phyloP scores from a whole-genome alignment of 495 filamentous ascomycete species.

The Penicillium subrubescens region DNA sequence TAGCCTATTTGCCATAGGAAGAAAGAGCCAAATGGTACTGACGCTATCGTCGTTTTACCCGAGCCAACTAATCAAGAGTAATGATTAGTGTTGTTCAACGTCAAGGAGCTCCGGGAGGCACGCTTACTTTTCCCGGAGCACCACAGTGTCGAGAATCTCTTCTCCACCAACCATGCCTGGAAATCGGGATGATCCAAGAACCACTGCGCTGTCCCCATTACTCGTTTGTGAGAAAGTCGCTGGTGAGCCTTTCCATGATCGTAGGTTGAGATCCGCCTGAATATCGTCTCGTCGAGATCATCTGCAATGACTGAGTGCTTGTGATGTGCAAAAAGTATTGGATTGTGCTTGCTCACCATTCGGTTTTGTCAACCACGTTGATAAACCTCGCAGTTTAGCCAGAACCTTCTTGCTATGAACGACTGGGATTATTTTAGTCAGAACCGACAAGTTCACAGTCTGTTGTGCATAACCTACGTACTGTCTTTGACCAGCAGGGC shows the following conservation, averaged over 20 bases:
- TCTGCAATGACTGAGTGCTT: neutral
- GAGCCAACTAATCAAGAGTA: slow-evolving; percentile 26
- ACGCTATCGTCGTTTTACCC: slow-evolving; percentile 33
- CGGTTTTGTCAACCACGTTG: neutral
- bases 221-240: slow-evolving; percentile 20
- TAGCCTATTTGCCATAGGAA: neutral
- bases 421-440: neutral
- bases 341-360: neutral
- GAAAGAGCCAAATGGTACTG: slow-evolving; percentile 1
- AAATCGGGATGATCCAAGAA: slow-evolving; percentile 26
- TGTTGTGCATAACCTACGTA: neutral
- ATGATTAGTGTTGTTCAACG: slow-evolving; percentile 1
- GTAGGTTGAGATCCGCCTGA: slow-evolving; percentile 22
- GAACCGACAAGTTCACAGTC: neutral
- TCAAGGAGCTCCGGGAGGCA: slow-evolving; percentile 1
- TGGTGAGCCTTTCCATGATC: slow-evolving; percentile 24
- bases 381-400: neutral
- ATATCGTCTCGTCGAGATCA: neutral
- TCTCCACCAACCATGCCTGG: slow-evolving; percentile 17
- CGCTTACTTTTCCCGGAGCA: slow-evolving; percentile 30
- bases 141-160: slow-evolving; percentile 23
- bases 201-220: slow-evolving; percentile 24
- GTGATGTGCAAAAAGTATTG: neutral
- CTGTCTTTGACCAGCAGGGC: neutral
- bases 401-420: neutral